Evolutionary conservation across 805 yeast species (phyloP), one percentile per base, ranked within the genome.

Genomic region (Candida awuae): DNA sequence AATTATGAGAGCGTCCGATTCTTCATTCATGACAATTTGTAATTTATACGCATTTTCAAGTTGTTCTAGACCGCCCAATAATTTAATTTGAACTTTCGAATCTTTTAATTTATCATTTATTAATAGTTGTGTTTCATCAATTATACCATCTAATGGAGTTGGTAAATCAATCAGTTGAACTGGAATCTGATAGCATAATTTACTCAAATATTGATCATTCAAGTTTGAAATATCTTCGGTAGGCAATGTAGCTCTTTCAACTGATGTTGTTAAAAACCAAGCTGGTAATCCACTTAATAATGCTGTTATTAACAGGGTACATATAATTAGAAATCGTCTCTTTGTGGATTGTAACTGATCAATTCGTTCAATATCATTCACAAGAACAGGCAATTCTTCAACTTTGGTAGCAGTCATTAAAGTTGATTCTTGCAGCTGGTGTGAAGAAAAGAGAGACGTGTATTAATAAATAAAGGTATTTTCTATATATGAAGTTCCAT

Each of bases 241-340:
- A 13, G 84, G 84, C 28, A 83, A 62, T 28, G 68, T 67, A 2
- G 85, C 83, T 38, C 87, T 62, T 49, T 76, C 69, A 15, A 80
- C 72, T 3, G 75, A 59, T 4, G 90, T 79, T 15, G 90, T 79
- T 19, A 50, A 42, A 26, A 61, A 50, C 76, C 82, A 81, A 39
- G 77, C 53, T 5, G 88, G 87, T 6, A 69, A 49, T 2, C 83
- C 86, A 16, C 75, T 44, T 2, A 61, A 33, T 5, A 55, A 39
- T 10, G 63, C 49, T 8, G 60, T 50, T 1, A 51, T 31, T 8
- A 59, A 29, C 21, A 62, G 51, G 2, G 58, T 49, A 14, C 46
- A 15, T 15, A 59, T 45, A 10, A 62, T 53, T 17, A 26, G 28
- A 19, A 45, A 30, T 29, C 48, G 22, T 14, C 31, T 39, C 5